phyloP scores from a whole-genome alignment of 768 basidiomycete genomes.

The Dendrothele bispora region DNA sequence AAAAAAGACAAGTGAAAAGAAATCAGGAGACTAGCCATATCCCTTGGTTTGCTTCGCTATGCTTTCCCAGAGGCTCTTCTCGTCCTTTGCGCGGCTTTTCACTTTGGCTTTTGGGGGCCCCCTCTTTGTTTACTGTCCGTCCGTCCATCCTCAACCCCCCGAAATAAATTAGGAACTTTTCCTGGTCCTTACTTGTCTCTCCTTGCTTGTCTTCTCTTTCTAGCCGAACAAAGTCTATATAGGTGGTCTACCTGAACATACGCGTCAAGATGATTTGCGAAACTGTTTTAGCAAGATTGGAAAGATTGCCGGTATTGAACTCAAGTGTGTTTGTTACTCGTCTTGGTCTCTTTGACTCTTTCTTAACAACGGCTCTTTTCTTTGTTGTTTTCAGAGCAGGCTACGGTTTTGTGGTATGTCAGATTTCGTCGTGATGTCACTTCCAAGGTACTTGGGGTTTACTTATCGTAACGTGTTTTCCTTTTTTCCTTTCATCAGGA shows the following conservation, averaged over 20 bases:
- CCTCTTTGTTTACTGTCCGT: conserved; percentile 41
- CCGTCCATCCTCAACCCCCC: conserved; percentile 51
- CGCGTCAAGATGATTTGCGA: conserved; percentile 81
- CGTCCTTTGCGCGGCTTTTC: conserved; percentile 26
- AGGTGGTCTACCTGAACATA: conserved; percentile 85
- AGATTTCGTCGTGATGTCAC: background rate
- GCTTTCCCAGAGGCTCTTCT: conserved; percentile 20
- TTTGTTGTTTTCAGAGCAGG: conserved; percentile 55
- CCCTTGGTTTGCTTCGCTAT: conserved; percentile 17
- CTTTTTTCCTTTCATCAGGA: conserved; percentile 47
- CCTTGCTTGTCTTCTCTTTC: conserved; percentile 54
- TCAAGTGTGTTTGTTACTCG: conserved; percentile 62
- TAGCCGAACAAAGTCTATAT: conserved; percentile 95
- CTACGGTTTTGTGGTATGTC: conserved; percentile 86
- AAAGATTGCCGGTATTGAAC: conserved; percentile 69
- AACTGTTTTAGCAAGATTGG: conserved; percentile 88
- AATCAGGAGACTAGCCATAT: too few relatives aligned
- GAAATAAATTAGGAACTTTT: conserved; percentile 37
- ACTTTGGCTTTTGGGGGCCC: conserved; percentile 35
- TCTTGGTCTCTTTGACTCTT: conserved; percentile 3
- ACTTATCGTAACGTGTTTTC: background rate
- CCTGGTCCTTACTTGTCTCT: conserved; percentile 71
- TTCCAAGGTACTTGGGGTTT: too few relatives aligned
- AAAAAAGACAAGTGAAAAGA: too few relatives aligned
- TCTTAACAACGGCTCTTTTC: conserved; percentile 9